Conservation (phyloP, 2,329 filamentous ascomycete species). For the Apiospora rasikravindrae region DNA sequence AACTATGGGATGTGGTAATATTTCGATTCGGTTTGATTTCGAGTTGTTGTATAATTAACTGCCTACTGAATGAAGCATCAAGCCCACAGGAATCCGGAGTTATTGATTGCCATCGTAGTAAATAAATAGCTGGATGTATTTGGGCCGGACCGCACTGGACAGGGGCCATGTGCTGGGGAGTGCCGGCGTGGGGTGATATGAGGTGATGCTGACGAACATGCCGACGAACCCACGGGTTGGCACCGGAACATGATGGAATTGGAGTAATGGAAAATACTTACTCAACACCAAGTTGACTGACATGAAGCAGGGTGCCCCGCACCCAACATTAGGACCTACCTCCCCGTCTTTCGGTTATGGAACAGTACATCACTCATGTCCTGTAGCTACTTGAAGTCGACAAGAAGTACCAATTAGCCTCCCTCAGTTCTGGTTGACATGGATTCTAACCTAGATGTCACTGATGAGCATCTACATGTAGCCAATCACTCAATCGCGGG, state of each 20-base stretch:
- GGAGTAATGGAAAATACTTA: background rate
- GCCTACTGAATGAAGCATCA: no score
- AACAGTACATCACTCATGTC: background rate
- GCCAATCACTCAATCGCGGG: background rate
- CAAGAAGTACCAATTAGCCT: no score
- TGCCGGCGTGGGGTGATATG: background rate
- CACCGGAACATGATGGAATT: background rate
- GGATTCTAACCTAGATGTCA: background rate
- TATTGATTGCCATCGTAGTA: background rate
- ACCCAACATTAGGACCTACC: background rate
- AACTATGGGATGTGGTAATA: background rate
- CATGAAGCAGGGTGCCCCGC: background rate
- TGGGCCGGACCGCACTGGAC: background rate
- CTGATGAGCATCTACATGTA: background rate
- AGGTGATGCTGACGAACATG: constrained; percentile 15
- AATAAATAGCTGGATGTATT: background rate
- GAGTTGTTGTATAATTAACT: background rate
- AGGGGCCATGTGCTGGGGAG: background rate
- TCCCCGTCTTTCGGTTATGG: background rate
- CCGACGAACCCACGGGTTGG: background rate
- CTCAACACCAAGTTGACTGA: background rate
- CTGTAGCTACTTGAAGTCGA: no score
- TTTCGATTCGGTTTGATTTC: background rate
- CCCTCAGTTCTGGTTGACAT: no score
- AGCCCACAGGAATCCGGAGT: background rate